Evolutionary conservation across 2,329 filamentous ascomycete species (phyloP).

Genomic region (Ascochyta fabae): DNA sequence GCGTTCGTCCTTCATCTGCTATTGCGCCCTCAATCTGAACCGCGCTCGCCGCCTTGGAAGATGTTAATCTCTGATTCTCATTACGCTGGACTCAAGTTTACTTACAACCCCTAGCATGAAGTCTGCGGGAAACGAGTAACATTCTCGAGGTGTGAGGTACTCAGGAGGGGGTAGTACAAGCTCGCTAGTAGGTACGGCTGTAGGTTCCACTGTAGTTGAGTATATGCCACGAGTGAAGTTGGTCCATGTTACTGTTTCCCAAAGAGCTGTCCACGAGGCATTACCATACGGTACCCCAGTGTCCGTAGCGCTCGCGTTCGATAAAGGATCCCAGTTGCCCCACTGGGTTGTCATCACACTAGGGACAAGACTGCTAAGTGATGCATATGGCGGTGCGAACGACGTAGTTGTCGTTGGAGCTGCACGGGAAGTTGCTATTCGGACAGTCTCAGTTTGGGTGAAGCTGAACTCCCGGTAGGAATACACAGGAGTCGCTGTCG

Average conservation of each 20-base stretch:
- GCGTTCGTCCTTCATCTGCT: conserved; percentile 40
- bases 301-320: conserved; percentile 46
- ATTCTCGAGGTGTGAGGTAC: conserved; percentile 58
- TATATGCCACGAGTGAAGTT: conserved; percentile 51
- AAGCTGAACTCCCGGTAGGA: conserved; percentile 44
- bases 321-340: conserved; percentile 51
- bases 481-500: conserved; percentile 38
- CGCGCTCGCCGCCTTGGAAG: conserved; percentile 29
- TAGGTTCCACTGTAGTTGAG: conserved; percentile 62
- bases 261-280: conserved; percentile 50
- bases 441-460: conserved; percentile 50
- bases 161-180: conserved; percentile 62
- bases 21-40: conserved; percentile 41
- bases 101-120: conserved; percentile 48
- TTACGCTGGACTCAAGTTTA: neutral
- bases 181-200: conserved; percentile 61
- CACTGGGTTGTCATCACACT: conserved; percentile 50
- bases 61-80: neutral
- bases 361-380: conserved; percentile 45
- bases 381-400: conserved; percentile 47
- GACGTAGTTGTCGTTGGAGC: conserved; percentile 42
- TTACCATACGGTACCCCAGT: conserved; percentile 47
- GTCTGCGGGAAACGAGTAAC: conserved; percentile 58
- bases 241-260: conserved; percentile 43
- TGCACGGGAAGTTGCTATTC: conserved; percentile 47